Base-by-base conservation (phyloP, 441 rosid genomes). In the Aquilaria agallochum region DNA sequence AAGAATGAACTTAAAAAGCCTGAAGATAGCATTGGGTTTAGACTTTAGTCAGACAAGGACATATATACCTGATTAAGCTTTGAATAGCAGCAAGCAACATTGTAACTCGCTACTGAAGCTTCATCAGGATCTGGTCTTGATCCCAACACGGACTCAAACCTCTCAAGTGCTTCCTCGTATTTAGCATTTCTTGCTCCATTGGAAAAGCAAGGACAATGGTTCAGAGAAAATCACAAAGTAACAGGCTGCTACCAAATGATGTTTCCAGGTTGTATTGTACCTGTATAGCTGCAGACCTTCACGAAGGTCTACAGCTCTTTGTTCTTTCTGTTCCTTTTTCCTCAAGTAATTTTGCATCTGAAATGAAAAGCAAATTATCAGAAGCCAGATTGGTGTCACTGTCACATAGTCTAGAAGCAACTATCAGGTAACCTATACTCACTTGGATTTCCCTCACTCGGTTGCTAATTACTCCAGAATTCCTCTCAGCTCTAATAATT, bases 401-500 rank as follows among this genome's bases (percentile, higher is more conserved):
- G 58, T 53, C 30, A 54, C 15, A 14, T 40, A n/a, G 2, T 6
- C 2, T 47, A 45, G 14, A 56, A 54, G 54, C 55, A 34, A 46
- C 20, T 3, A 51, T 49, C 30, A 56, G 9, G 3, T 52, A 64
- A 36, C 12, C 52, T 47, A 40, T 27, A 70, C 80, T 79, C 72
- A 88, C 96, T 73, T 94, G 99, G 66, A 94, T 91, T 62, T 91
- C 97, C 67, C 97, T 85, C 65, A 94, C 83, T 72, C 80, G 74
- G 76, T 77, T 70, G 64, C 99, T 94, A 63, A 94, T 79, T 44
- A 76, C 78, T 55, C 99, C 99, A 2, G 96, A 80, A 56, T 94
- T 90, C 80, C 99, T 87, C 80, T 94, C 99, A 30, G 93, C 90
- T 74, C 94, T 87, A 32, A 94, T 94, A 13, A 94, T 87, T 70